These are phyloP conservation scores for Fonticula alba DNA, from an alignment of 78 protist species.

Conservation along the genomic window DNA sequence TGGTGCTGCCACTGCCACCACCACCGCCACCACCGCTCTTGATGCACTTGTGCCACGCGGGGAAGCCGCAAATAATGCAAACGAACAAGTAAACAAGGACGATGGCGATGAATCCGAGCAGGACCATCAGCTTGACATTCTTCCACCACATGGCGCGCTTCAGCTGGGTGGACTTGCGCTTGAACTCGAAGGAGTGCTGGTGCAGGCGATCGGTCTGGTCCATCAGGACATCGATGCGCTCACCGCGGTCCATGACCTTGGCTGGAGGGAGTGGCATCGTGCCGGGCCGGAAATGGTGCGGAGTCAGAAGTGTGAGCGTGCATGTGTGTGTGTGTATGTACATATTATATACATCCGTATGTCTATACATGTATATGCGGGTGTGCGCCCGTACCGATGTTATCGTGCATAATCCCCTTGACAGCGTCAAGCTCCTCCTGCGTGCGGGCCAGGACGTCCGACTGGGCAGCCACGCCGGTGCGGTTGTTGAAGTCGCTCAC, in stretches of 20 bases:
- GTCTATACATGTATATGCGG: neutral
- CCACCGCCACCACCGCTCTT: too few species aligned
- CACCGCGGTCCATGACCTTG: slow-evolving; percentile 17
- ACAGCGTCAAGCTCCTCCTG: slow-evolving; percentile 53
- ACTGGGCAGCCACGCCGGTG: neutral
- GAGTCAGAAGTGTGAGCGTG: neutral
- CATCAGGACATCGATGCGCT: slow-evolving; percentile 63
- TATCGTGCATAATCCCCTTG: slow-evolving; percentile 48
- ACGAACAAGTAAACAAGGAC: neutral
- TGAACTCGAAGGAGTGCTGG: slow-evolving; percentile 50
- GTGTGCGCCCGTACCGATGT: slow-evolving; percentile 30
- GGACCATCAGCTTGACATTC: slow-evolving; percentile 51
- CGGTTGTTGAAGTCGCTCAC: too few species aligned
- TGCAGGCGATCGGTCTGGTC: slow-evolving; percentile 63
- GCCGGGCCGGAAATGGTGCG: neutral
- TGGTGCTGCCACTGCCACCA: too few species aligned
- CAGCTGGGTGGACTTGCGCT: slow-evolving; percentile 52
- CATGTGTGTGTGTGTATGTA: neutral
- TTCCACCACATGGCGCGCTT: slow-evolving; percentile 83
- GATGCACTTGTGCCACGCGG: too few species aligned
- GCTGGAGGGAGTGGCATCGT: neutral
- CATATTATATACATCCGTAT: neutral
- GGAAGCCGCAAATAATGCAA: too few species aligned
- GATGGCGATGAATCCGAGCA: slow-evolving; percentile 12
- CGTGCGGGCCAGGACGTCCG: neutral